A percentile compares a stretch with the other conserved stretches of the same genome.
Evolutionary conservation across 78 protist species (phyloP).

Genomic region (Diacronema lutheri): DNA sequence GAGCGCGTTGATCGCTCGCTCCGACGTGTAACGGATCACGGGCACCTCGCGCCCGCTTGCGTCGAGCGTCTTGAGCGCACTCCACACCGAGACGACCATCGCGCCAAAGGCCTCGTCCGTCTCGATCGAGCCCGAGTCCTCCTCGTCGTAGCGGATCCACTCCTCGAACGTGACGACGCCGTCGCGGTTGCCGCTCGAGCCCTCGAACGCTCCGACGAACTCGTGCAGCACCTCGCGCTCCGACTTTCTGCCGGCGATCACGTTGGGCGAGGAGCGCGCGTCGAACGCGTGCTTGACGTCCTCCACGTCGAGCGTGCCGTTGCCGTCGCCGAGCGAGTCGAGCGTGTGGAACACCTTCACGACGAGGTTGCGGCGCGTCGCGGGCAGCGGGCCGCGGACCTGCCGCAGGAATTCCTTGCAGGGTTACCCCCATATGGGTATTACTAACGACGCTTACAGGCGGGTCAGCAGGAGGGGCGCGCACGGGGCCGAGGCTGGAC

Average conservation of each 20-base stretch:
- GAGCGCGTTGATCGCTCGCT: no score
- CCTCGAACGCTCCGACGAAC: background rate
- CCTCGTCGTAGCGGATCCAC: slow-evolving; percentile 11
- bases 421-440: no score
- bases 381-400: slow-evolving; percentile 18
- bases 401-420: slow-evolving; percentile 4
- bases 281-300: slow-evolving; percentile 1
- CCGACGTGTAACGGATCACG: no score
- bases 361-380: background rate
- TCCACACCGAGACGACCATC: slow-evolving; percentile 20
- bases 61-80: no score
- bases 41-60: no score
- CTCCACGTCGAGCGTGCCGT: background rate
- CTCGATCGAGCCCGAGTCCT: slow-evolving; percentile 24
- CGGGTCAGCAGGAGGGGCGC: no score
- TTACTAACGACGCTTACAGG: no score
- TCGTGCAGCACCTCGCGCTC: background rate
- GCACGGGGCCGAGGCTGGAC: no score
- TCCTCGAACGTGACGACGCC: background rate
- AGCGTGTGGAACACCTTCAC: background rate
- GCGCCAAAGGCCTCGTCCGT: slow-evolving; percentile 32
- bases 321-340: background rate
- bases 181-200: background rate
- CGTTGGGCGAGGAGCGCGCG: background rate
- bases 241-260: background rate